phyloP scores from a whole-genome alignment of 164 flowering plant species.

The Macadamia integrifolia region DNA sequence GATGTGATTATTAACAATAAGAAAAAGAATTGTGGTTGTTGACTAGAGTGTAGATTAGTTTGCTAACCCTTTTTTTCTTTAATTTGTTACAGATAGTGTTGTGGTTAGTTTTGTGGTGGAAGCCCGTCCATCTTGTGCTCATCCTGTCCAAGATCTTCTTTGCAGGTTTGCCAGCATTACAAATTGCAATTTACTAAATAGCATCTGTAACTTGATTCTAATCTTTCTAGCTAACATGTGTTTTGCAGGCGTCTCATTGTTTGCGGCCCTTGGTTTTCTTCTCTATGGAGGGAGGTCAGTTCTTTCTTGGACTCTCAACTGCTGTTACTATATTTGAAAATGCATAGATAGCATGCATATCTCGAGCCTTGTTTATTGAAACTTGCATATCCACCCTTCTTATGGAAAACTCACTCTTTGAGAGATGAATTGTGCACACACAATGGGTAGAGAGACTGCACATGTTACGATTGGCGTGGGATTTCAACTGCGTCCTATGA shows the following conservation, averaged over 20 bases:
- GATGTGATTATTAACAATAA: neutral
- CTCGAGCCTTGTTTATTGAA: neutral
- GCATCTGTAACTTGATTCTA: neutral
- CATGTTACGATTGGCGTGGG: too few relatives aligned
- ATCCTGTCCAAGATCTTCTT: constrained; percentile 82
- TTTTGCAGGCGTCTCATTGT: constrained; percentile 76
- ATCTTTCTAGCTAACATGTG: constrained; percentile 4
- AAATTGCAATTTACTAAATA: neutral
- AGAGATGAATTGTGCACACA: too few relatives aligned
- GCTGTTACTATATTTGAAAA: neutral
- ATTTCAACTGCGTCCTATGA: too few relatives aligned
- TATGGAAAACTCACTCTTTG: too few relatives aligned
- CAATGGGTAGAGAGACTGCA: too few relatives aligned
- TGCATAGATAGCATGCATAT: neutral
- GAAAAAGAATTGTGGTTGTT: neutral
- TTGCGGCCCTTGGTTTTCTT: constrained; percentile 93
- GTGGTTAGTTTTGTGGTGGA: constrained; percentile 93
- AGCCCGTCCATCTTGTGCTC: constrained; percentile 44
- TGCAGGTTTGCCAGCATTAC: constrained; percentile 43
- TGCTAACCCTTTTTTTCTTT: constrained; percentile 3
- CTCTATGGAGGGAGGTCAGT: constrained; percentile 91
- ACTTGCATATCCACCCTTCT: too few relatives aligned
- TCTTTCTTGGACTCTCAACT: neutral
- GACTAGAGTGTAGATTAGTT: neutral
- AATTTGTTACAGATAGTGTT: constrained; percentile 55